These are phyloP conservation scores for Penicillium brevicompactum DNA, from an alignment of 2,329 filamentous ascomycete species.

Conservation along the genomic window DNA sequence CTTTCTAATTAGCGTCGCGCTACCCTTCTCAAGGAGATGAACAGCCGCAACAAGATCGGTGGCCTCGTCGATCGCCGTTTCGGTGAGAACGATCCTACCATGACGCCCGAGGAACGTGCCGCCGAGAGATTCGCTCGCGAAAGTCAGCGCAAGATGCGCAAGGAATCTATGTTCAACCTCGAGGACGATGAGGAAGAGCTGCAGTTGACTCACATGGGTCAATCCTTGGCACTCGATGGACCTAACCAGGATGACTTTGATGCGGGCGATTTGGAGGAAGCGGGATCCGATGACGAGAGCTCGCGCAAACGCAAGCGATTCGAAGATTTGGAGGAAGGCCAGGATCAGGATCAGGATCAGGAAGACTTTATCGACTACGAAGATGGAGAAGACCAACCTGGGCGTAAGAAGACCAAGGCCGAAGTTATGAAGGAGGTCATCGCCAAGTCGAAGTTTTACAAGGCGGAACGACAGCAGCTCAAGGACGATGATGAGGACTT, in stretches of 20 bases:
- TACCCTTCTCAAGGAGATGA: constrained; percentile 87
- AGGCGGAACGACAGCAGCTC: constrained; percentile 86
- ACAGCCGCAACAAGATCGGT: constrained; percentile 84
- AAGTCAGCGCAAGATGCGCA: constrained; percentile 77
- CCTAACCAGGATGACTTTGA: constrained; percentile 72
- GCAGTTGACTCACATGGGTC: constrained; percentile 80
- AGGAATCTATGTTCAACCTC: constrained; percentile 81
- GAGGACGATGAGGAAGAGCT: constrained; percentile 77
- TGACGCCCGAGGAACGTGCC: constrained; percentile 92
- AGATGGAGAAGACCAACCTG: constrained; percentile 63
- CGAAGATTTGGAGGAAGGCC: constrained; percentile 23
- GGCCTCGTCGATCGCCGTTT: constrained; percentile 92
- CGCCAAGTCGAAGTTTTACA: constrained; percentile 93
- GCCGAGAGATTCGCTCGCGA: constrained; percentile 87
- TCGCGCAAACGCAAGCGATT: constrained; percentile 56
- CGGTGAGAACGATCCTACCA: constrained; percentile 90
- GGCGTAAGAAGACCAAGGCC: constrained; percentile 90
- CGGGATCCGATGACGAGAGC: constrained; percentile 56
- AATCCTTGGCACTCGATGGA: constrained; percentile 67
- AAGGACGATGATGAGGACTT: constrained; percentile 94
- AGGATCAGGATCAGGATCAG: constrained; percentile 47
- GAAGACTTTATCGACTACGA: constrained; percentile 46
- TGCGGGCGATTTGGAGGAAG: constrained; percentile 67
- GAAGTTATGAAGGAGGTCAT: constrained; percentile 99
- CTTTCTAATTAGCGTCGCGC: constrained; percentile 63